Conservation (phyloP, 495 filamentous ascomycete species). For the Penicillium macrosclerotiorum region DNA sequence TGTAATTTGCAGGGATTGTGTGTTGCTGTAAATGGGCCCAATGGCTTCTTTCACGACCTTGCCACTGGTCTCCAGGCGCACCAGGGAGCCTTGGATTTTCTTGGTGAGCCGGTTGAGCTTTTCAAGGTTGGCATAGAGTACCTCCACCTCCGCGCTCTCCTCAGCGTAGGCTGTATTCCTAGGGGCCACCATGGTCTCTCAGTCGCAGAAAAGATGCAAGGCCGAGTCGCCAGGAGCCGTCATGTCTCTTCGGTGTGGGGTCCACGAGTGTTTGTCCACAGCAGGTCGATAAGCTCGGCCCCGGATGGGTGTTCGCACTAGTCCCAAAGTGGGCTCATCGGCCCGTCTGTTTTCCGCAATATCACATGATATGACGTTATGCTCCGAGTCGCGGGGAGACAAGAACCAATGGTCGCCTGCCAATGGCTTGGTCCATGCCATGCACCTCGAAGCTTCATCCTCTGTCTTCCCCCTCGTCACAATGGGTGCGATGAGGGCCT, state of each 20-base stretch:
- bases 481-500: slow-evolving; percentile 33
- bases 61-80: slow-evolving; percentile 79
- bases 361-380: slow-evolving; percentile 34
- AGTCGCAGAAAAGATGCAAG: slow-evolving; percentile 9
- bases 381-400: slow-evolving; percentile 3
- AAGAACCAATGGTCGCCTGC: neutral
- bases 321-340: slow-evolving; percentile 15
- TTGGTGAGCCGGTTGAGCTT: slow-evolving; percentile 76
- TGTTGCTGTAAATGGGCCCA: slow-evolving; percentile 90
- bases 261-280: slow-evolving; percentile 12
- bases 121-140: slow-evolving; percentile 62
- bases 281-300: slow-evolving; percentile 21
- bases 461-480: slow-evolving; percentile 44
- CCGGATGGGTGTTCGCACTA: slow-evolving; percentile 19
- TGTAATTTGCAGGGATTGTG: slow-evolving; percentile 78
- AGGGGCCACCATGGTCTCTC: slow-evolving; percentile 46
- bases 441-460: slow-evolving; percentile 54
- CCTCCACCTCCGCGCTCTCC: slow-evolving; percentile 70
- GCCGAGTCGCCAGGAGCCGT: slow-evolving; percentile 20
- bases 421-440: slow-evolving; percentile 14
- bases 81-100: slow-evolving; percentile 87
- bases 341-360: slow-evolving; percentile 15
- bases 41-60: slow-evolving; percentile 89
- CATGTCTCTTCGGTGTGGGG: slow-evolving; percentile 28
- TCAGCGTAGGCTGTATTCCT: slow-evolving; percentile 60